phyloP scores from a whole-genome alignment of 805 yeast species.

The Helenozyma rhizophorensis region DNA sequence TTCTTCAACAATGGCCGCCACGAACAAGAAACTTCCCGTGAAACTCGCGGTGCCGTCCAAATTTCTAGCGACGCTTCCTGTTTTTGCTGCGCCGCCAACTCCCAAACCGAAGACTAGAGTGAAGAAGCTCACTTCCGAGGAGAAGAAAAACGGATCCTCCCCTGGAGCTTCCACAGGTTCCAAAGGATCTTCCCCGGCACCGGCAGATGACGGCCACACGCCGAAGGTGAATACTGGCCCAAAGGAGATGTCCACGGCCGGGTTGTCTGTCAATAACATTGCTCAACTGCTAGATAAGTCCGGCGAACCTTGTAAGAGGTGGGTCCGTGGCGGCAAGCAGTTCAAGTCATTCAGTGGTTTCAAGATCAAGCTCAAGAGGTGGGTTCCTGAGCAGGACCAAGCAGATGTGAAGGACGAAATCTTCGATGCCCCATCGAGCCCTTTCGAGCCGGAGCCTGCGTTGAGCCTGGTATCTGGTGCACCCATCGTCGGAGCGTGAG shows the following conservation, averaged over 20 bases:
- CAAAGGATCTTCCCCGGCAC: no score
- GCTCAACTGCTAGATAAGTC: constrained; percentile 30
- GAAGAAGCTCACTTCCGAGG: constrained; percentile 31
- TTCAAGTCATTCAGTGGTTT: constrained; percentile 44
- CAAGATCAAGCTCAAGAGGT: constrained; percentile 24
- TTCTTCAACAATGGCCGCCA: constrained; percentile 38
- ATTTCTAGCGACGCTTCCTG: constrained; percentile 31
- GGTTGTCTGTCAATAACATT: constrained; percentile 34
- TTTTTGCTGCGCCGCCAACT: constrained; percentile 24
- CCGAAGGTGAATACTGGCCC: constrained; percentile 35
- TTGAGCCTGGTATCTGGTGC: no score
- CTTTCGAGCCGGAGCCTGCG: no score
- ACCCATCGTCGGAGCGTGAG: no score
- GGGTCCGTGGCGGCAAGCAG: constrained; percentile 31
- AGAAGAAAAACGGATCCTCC: no score
- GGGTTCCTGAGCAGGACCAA: constrained; percentile 6
- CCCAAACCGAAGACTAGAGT: constrained; percentile 24
- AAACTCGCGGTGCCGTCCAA: constrained; percentile 28
- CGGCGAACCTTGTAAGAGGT: constrained; percentile 29
- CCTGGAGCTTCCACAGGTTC: no score
- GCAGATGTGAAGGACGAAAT: not conserved
- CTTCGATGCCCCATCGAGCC: no score
- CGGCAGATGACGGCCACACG: constrained; percentile 9
- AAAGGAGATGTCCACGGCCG: constrained; percentile 39
- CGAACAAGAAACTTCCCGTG: constrained; percentile 31